Percentiles rank a stretch among this genome's conserved stretches.
These are phyloP conservation scores for Coniochaeta prunicola DNA, from an alignment of 2,329 filamentous ascomycete genomes.

Conservation along the genomic window DNA sequence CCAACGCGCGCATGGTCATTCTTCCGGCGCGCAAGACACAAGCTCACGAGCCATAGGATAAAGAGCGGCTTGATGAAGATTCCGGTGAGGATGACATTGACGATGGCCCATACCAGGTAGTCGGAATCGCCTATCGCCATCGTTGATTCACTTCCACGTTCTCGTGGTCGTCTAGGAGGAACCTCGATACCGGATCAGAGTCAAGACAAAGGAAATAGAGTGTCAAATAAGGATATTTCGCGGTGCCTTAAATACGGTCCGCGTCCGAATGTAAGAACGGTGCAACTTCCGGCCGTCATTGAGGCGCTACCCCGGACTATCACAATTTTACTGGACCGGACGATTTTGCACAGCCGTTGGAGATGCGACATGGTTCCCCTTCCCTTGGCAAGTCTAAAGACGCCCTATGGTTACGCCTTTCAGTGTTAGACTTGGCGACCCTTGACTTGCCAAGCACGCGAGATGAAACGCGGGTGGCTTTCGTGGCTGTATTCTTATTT, in stretches of 20 bases:
- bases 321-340: background rate
- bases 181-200: background rate
- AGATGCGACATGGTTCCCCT: background rate
- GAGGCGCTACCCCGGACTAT: background rate
- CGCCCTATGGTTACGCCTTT: too few relatives aligned
- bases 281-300: background rate
- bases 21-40: conserved; percentile 11
- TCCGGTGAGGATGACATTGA: conserved; percentile 6
- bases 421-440: background rate
- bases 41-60: conserved; percentile 12
- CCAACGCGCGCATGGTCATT: conserved; percentile 14
- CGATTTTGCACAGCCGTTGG: background rate
- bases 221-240: background rate
- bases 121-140: conserved; percentile 6
- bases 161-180: background rate
- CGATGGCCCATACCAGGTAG: conserved; percentile 1
- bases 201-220: background rate
- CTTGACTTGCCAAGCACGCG: background rate
- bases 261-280: background rate
- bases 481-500: too few relatives aligned
- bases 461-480: background rate
- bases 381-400: background rate
- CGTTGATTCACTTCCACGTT: background rate
- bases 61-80: conserved; percentile 12
- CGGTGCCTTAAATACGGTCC: background rate